phyloP scores from a whole-genome alignment of 371 early-diverging fungal species.

The Mortierella sp. region DNA sequence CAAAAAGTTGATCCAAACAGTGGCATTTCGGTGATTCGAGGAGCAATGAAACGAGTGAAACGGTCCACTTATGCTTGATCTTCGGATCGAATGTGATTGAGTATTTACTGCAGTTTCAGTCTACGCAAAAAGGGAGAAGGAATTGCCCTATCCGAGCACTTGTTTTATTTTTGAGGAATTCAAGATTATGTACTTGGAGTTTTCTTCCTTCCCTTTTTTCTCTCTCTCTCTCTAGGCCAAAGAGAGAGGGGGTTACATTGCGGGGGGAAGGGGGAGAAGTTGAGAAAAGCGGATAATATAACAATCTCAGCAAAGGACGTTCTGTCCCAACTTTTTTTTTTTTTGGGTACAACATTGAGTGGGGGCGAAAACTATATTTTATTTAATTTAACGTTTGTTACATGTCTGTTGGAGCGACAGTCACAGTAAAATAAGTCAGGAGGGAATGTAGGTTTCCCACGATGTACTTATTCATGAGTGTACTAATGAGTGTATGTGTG shows the following conservation, averaged over 20 bases:
- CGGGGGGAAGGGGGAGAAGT: background rate
- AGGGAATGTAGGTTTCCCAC: constrained; percentile 26
- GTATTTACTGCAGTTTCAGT: too few species aligned
- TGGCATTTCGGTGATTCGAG: background rate
- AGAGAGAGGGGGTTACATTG: background rate
- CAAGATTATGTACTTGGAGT: too few species aligned
- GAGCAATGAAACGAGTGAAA: too few species aligned
- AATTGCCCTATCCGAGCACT: background rate
- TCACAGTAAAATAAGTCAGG: background rate
- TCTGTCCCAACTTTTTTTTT: constrained; percentile 7
- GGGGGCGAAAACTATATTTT: constrained; percentile 9
- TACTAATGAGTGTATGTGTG: too few species aligned
- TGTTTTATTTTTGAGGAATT: too few species aligned
- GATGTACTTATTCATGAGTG: constrained; percentile 1
- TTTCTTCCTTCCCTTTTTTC: background rate
- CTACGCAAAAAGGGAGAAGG: background rate
- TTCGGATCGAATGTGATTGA: too few species aligned
- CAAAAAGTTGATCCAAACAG: too few species aligned
- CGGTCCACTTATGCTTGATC: too few species aligned
- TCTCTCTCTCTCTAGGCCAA: background rate
- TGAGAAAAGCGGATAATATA: background rate
- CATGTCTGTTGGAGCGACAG: background rate
- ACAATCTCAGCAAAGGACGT: background rate
- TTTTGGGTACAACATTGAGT: constrained; percentile 14
- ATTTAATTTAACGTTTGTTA: constrained; percentile 15